phyloP scores from a whole-genome alignment of 2,329 filamentous ascomycete genomes.

The Coleophoma crateriformis region DNA sequence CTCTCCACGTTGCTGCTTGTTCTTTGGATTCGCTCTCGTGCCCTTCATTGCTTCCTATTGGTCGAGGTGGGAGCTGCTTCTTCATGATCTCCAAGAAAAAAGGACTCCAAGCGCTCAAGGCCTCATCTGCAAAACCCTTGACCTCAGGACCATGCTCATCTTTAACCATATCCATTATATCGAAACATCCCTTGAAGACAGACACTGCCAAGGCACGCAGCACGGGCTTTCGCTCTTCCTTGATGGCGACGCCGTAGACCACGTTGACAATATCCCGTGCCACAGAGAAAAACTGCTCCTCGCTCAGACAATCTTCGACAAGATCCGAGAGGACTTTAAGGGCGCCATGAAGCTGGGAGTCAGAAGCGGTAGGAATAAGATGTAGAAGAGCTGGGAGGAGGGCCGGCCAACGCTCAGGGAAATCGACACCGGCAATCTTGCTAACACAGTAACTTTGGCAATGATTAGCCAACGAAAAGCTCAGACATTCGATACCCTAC shows the following conservation, averaged over 20 bases:
- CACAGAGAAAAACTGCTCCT: constrained; percentile 90
- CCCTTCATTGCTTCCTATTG: constrained; percentile 48
- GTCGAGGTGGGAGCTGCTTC: constrained; percentile 58
- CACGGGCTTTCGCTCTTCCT: constrained; percentile 66
- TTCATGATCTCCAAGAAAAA: constrained; percentile 83
- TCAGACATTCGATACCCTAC: constrained; percentile 18
- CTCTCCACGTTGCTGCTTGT: constrained; percentile 68
- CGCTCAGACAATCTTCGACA: constrained; percentile 88
- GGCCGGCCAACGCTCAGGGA: constrained; percentile 90
- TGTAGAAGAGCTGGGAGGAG: constrained; percentile 76
- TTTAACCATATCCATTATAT: constrained; percentile 94
- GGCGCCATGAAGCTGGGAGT: constrained; percentile 81
- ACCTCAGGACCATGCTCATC: constrained; percentile 85
- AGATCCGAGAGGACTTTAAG: constrained; percentile 83
- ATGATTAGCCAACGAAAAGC: constrained; percentile 1
- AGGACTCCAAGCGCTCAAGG: constrained; percentile 77
- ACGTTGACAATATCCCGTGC: constrained; percentile 80
- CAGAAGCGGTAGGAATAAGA: constrained; percentile 69
- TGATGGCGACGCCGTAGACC: constrained; percentile 76
- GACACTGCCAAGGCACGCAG: constrained; percentile 82
- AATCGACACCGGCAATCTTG: constrained; percentile 91
- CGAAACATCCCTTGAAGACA: constrained; percentile 87
- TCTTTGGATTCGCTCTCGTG: constrained; percentile 42
- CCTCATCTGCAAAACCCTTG: constrained; percentile 82
- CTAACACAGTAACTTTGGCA: constrained; percentile 64